Conservation (phyloP, 1,139 yeast genomes). For the Suhomyces atakaporum region DNA sequence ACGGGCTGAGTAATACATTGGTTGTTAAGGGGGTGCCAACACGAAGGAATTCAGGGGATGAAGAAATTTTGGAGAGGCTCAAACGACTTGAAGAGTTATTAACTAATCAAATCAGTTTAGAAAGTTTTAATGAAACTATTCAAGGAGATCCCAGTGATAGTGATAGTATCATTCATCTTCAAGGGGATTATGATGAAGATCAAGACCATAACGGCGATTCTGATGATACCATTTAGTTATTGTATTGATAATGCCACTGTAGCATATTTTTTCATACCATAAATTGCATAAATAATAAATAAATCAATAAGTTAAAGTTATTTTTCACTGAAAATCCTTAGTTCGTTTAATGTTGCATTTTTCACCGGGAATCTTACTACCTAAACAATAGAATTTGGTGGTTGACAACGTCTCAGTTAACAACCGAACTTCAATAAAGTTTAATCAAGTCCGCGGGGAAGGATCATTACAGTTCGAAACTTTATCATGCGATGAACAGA, state of each 20-base stretch:
- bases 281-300: neutral
- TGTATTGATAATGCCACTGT: neutral
- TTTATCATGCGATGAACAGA: too few species aligned
- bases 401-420: neutral
- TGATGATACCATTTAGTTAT: conserved; percentile 6
- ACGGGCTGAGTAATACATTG: conserved; percentile 10
- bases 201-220: conserved; percentile 6
- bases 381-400: neutral
- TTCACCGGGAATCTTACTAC: neutral
- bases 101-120: conserved; percentile 6
- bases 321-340: neutral
- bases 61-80: conserved; percentile 15
- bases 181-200: conserved; percentile 3
- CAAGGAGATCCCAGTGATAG: conserved; percentile 7
- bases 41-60: conserved; percentile 3
- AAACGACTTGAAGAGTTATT: conserved; percentile 15
- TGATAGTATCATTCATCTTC: conserved; percentile 5
- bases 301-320: neutral
- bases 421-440: neutral
- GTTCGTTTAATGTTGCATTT: neutral
- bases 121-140: conserved; percentile 11
- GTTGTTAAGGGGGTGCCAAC: conserved; percentile 7
- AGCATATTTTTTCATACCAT: neutral
- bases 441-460: neutral
- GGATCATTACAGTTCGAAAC: neutral